Base-by-base conservation (phyloP, 2,329 filamentous ascomycete species). In the Fusarium equiseti region DNA sequence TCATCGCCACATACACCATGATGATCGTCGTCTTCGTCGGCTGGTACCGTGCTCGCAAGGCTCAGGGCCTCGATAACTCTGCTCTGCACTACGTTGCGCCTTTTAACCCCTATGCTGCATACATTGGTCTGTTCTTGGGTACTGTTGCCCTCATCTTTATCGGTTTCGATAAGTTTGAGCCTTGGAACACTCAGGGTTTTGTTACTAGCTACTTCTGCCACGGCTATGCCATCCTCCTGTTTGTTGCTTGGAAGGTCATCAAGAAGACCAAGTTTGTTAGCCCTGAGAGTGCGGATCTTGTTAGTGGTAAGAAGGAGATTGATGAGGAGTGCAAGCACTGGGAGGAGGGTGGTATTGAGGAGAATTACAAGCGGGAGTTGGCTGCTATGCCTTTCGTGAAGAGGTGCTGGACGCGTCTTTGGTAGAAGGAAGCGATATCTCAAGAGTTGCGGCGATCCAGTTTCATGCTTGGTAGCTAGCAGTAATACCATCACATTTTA, bases 251-350 rank as follows among this genome's bases (percentile, higher is more conserved):
- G 72, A 76, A 76, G 67, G 18, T 76, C 9, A n/a, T 76, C 22
- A 76, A 76, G 78, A 85, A 83, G 75, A 92, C 90, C 0, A 88
- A 85, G 69, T 63, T 76, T 45, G 72, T 64, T 32, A 70, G 67
- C 32, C 57, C 74, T 11, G 57, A 70, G 44, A 74, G 61, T 6
- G 74, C 74, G 26, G 74, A 76, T 20, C 68, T 76, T 18, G 58
- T 76, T 31, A 86, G 86, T 38, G 90, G 90, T 62, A 81, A 92
- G 63, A 87, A 86, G 9, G 90, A 92, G 78, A 88, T 91, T 66
- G 90, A 91, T 57, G 87, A 88, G 67, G 81, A 83, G 76, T 83
- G 82, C 68, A 72, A 77, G 20, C 76, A 80, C 46, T 83, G 81
- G 82, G 82, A 83, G 62, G 81, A 83, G 68, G 81, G 82, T 9